phyloP scores from a whole-genome alignment of 139 green algal species.

The Limnomonas spitsbergensis region DNA sequence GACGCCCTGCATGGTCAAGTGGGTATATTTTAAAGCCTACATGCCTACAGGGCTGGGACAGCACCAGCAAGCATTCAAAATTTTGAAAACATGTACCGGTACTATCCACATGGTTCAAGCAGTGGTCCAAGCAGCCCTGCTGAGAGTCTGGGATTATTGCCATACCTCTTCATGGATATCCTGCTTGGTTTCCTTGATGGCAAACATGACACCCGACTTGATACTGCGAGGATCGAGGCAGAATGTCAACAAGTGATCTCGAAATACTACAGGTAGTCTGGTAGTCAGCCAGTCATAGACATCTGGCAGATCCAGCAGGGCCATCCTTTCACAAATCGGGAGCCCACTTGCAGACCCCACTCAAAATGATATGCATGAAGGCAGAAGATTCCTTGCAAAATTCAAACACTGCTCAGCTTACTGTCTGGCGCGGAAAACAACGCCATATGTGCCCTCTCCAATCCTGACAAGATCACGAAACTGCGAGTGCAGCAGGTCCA shows the following conservation, averaged over 20 bases:
- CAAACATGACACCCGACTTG: slow-evolving; percentile 48
- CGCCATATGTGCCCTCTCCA: no score
- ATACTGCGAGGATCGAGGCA: slow-evolving; percentile 53
- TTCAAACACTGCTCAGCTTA: no score
- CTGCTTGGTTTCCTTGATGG: slow-evolving; percentile 91
- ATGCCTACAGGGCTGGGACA: neutral
- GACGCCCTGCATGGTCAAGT: slow-evolving; percentile 59
- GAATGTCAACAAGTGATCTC: slow-evolving; percentile 79
- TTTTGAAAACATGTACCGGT: neutral
- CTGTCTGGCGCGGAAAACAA: no score
- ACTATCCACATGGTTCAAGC: neutral
- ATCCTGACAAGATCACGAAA: no score
- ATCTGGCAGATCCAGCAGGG: no score
- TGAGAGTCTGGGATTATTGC: slow-evolving; percentile 38
- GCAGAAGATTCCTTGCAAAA: no score
- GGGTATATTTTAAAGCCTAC: slow-evolving; percentile 4
- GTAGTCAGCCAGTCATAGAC: no score
- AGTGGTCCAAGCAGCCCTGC: neutral
- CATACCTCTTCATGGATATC: slow-evolving; percentile 68
- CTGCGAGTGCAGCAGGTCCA: no score
- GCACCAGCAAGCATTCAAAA: neutral
- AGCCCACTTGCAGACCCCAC: no score
- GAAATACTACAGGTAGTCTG: slow-evolving; percentile 62
- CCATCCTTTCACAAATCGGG: no score
- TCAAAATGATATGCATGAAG: no score